Base-by-base conservation (phyloP, 2,329 filamentous ascomycete species). In the Aspergillus unguis region DNA sequence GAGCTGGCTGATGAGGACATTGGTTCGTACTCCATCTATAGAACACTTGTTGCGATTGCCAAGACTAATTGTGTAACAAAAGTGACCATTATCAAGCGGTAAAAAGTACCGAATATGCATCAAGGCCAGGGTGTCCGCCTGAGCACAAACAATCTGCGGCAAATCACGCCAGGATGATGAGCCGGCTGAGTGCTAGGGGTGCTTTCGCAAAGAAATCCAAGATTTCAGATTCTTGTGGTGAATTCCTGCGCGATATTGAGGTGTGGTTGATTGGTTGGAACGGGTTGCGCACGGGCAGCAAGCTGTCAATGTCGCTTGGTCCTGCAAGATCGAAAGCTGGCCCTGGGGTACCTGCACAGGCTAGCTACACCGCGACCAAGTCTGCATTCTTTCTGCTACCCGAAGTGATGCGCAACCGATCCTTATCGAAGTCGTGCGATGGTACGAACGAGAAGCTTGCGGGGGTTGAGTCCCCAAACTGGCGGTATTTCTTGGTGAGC, bases 1-100 rank as follows among this genome's bases (percentile, higher is more conserved):
- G 90, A 96, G 78, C 80, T 99, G 66, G 90, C 85, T 53, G 94
- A 99, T 71, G 94, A 99, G 77, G 94, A 99, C 76, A 96, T 99
- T 74, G 90, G 90, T 92, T 80, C 77, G 86, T 79, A 35, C 40
- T 32, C 32, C 55, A 40, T 41, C 9, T 7, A 17, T 40, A 17
- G 35, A 32, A 44, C 29, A 28, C 47, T 54, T 50, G 31, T 41
- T 36, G 52, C 51, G 35, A 47, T 40, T 29, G 51, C 17, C 17
- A 17, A 17, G 55, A 50, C 66, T 71, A 59, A 71, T 62, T 17
- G 48, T 45, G 47, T 44, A 44, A 47, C 42, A 54, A 53, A 56
- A 85, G 82, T 85, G 53, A 84, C 82, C 9, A 87, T 88, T 71
- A 74, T 88, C 69, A 88, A 88, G 74, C 83, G 84, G 76, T 88